These are phyloP conservation scores for Trametes hirsuta DNA, from an alignment of 1,284 basidiomycete species.

Conservation along the genomic window DNA sequence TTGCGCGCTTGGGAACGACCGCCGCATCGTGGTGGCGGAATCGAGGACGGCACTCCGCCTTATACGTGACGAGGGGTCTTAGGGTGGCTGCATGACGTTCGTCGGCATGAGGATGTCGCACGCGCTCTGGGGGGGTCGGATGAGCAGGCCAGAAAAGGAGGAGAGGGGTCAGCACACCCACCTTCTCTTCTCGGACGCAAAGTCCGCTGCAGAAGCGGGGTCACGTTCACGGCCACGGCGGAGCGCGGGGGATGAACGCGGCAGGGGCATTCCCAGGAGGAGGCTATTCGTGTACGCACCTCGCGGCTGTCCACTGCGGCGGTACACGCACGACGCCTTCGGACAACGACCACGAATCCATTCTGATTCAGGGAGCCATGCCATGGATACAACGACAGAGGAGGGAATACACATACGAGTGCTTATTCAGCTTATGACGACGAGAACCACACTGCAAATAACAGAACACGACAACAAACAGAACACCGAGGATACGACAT, in stretches of 20 bases:
- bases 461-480: slow-evolving; percentile 24
- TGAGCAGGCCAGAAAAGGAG: neutral
- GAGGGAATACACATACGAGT: slow-evolving; percentile 22
- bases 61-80: neutral
- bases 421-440: slow-evolving; percentile 15
- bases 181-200: neutral
- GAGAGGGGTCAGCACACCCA: slow-evolving; percentile 8
- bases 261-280: neutral
- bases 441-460: slow-evolving; percentile 14
- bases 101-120: neutral
- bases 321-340: neutral
- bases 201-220: neutral
- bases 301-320: neutral
- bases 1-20: neutral
- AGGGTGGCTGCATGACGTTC: neutral
- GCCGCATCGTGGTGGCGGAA: neutral
- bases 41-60: slow-evolving; percentile 3
- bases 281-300: slow-evolving; percentile 1
- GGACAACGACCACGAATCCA: neutral
- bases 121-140: neutral
- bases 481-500: slow-evolving; percentile 18
- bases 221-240: neutral
- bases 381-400: slow-evolving; percentile 17
- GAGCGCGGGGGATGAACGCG: neutral
- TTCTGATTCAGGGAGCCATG: neutral